phyloP scores from a whole-genome alignment of 2,329 filamentous ascomycete species.

The Cadophora malorum region DNA sequence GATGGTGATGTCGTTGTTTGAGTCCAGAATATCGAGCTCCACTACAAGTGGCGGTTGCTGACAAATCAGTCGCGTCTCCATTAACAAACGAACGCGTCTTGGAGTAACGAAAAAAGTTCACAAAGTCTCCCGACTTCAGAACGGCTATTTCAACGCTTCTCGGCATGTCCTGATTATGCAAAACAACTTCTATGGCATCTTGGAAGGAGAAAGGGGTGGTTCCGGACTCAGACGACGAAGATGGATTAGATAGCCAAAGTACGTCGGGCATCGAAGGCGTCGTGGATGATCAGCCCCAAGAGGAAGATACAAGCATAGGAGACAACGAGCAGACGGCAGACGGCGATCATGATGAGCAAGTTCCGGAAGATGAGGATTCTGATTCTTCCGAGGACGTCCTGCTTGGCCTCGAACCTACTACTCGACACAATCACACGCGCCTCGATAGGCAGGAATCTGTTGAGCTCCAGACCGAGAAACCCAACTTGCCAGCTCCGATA shows the following conservation, averaged over 20 bases:
- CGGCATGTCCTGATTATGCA: slow-evolving; percentile 34
- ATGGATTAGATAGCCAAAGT: slow-evolving; percentile 38
- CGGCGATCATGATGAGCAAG: neutral
- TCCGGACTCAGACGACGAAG: slow-evolving; percentile 47
- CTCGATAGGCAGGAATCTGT: neutral
- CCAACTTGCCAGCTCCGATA: neutral
- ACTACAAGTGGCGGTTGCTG: neutral
- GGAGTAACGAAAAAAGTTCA: neutral
- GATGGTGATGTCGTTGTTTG: neutral
- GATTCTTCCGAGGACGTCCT: neutral
- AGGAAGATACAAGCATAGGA: neutral
- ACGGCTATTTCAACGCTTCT: neutral
- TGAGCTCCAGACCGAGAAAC: neutral
- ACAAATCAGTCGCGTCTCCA: slow-evolving; percentile 15
- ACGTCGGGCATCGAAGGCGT: slow-evolving; percentile 18
- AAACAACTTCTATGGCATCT: slow-evolving; percentile 40
- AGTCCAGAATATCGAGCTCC: neutral
- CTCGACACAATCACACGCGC: neutral
- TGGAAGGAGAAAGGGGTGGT: slow-evolving; percentile 48
- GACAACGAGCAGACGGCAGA: neutral
- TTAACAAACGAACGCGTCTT: slow-evolving; percentile 4
- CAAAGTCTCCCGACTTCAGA: neutral
- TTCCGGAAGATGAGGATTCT: neutral
- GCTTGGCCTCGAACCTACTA: neutral
- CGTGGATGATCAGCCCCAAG: neutral